Conservation (phyloP, 306 rosid species). For the Rosa multiflora region DNA sequence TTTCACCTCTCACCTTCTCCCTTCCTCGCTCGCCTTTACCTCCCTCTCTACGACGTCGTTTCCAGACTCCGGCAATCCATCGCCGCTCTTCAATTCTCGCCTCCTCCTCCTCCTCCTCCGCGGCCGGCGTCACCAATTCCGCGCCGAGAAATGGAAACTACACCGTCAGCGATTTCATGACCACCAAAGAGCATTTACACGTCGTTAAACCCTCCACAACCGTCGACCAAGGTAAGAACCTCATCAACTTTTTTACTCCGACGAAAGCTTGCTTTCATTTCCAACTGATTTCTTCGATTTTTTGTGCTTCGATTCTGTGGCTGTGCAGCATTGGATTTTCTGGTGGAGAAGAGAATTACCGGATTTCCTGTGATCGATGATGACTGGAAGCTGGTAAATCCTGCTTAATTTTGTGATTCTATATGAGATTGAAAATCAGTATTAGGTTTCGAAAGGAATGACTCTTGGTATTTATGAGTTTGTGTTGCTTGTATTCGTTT, state of each 20-base stretch:
- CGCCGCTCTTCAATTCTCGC: not conserved
- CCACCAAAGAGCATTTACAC: constrained; percentile 55
- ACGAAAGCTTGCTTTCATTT: not conserved
- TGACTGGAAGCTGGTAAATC: constrained; percentile 80
- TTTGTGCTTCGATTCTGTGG: not conserved
- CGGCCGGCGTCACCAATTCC: constrained; percentile 21
- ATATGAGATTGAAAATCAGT: not conserved
- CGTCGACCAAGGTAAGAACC: constrained; percentile 69
- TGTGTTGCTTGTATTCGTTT: constrained; percentile 20
- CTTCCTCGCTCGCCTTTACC: not conserved
- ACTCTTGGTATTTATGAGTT: not conserved
- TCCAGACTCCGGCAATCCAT: not conserved
- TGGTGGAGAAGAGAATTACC: constrained; percentile 77
- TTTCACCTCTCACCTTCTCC: constrained; percentile 3
- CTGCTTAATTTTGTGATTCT: not conserved
- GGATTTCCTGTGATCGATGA: constrained; percentile 96
- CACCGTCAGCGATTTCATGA: constrained; percentile 89
- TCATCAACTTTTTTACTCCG: not conserved
- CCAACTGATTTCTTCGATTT: not conserved
- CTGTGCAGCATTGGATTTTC: constrained; percentile 66
- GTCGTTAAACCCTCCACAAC: constrained; percentile 74
- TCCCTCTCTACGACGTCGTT: constrained; percentile 15
- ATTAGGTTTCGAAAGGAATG: not conserved
- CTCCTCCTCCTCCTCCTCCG: constrained; percentile 23
- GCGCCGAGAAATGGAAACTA: constrained; percentile 51